A percentile compares a stretch with the other conserved stretches of the same genome.
Conservation (phyloP, 495 filamentous ascomycete species). For the Hyaloscypha hepaticicola region DNA sequence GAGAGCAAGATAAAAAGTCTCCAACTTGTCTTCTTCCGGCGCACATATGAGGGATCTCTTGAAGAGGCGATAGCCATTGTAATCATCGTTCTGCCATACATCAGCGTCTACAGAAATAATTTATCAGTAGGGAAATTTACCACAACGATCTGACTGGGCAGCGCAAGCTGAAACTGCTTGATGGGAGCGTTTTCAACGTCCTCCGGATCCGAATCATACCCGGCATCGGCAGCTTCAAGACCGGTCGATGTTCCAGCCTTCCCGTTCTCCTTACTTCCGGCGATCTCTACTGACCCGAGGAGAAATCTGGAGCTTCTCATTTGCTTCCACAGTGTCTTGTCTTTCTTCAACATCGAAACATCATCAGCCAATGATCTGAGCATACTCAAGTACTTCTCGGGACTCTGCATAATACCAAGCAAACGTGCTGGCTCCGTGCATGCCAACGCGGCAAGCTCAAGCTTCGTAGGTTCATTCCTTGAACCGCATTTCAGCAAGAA, state of each 20-base stretch:
- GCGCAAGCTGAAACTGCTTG: conserved; percentile 71
- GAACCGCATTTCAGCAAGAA: conserved; percentile 87
- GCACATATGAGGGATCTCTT: conserved; percentile 76
- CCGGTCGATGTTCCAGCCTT: conserved; percentile 20
- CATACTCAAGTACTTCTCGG: conserved; percentile 82
- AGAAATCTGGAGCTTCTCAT: conserved; percentile 78
- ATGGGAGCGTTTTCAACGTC: conserved; percentile 73
- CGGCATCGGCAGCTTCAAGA: conserved; percentile 30
- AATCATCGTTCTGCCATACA: conserved; percentile 62
- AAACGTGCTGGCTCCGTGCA: conserved; percentile 77
- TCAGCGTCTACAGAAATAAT: not conserved
- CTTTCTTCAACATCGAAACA: conserved; percentile 64
- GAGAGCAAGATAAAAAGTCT: conserved; percentile 74
- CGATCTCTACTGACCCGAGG: conserved; percentile 74
- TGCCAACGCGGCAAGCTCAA: conserved; percentile 76
- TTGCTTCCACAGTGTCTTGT: conserved; percentile 70
- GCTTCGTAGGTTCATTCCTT: conserved; percentile 82
- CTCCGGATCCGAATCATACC: conserved; percentile 50
- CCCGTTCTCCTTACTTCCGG: conserved; percentile 42
- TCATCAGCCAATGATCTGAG: conserved; percentile 75
- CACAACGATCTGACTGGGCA: conserved; percentile 70
- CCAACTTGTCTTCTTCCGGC: conserved; percentile 82
- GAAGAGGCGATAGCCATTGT: conserved; percentile 80
- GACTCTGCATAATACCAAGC: conserved; percentile 70
- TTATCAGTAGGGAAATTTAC: conserved; percentile 21